These are phyloP conservation scores for Talaromyces albobiverticillius DNA, from an alignment of 2,329 filamentous ascomycete genomes.

Conservation along the genomic window DNA sequence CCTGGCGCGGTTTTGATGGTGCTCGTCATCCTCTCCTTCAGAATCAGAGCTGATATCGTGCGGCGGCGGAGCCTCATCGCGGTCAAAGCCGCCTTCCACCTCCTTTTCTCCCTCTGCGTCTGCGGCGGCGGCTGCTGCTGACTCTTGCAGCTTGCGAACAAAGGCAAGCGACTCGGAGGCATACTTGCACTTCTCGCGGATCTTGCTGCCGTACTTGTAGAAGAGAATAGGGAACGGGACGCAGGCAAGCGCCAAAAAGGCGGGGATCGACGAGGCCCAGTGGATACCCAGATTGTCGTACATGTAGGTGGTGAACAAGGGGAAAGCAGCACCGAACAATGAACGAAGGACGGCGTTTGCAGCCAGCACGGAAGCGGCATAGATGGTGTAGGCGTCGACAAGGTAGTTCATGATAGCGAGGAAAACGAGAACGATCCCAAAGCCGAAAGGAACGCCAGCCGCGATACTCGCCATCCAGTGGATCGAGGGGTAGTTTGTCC, in stretches of 20 bases:
- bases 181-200: conserved; percentile 43
- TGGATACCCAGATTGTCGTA: conserved; percentile 46
- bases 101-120: conserved; percentile 23
- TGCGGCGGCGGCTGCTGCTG: conserved; percentile 7
- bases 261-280: conserved; percentile 47
- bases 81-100: conserved; percentile 28
- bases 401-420: conserved; percentile 42
- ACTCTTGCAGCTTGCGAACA: conserved; percentile 33
- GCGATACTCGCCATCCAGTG: conserved; percentile 40
- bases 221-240: conserved; percentile 45
- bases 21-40: conserved; percentile 22
- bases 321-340: conserved; percentile 47
- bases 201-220: conserved; percentile 40
- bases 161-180: conserved; percentile 36
- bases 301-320: conserved; percentile 47
- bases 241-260: conserved; percentile 45
- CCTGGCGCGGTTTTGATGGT: conserved; percentile 14
- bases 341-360: conserved; percentile 48
- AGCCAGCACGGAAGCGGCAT: conserved; percentile 41
- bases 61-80: conserved; percentile 31
- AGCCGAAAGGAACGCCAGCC: conserved; percentile 38
- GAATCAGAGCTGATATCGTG: conserved; percentile 23
- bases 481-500: conserved; percentile 50
- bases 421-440: conserved; percentile 43
- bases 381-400: conserved; percentile 44